Evolutionary conservation across 768 basidiomycete genomes (phyloP), one percentile per base, ranked within the genome.

Genomic region (Leccinellum luteum): DNA sequence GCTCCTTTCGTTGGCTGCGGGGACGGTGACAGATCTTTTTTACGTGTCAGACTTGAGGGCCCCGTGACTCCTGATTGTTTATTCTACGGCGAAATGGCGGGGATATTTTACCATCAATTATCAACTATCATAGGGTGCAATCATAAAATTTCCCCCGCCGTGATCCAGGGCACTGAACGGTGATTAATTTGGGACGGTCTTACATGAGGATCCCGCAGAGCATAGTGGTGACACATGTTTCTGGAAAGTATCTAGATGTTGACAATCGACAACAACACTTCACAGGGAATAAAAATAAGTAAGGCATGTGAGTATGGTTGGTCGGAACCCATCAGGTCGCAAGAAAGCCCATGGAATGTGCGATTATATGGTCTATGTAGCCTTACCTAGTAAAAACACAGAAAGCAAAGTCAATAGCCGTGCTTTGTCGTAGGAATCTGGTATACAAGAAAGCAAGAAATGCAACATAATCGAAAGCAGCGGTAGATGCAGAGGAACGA

Each of bases 401-500:
- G 64, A 71, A 61, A 69, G 68, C 66, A 74, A 61, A 68, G 75
- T 70, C 66, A 66, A 58, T 72, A 63, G 66, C 67, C 67, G 64
- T 77, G 64, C 51, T 60, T 62, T 60, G 74, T 67, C 67, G 69
- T 75, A 60, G 65, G 56, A 64, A 62, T 67, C 62, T 68, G 65
- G 67, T 68, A 72, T 69, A 74, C 64, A 69, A 69, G 64, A 73
- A 64, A 71, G 60, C 72, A 74, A 69, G 63, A 71, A 73, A 62
- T 62, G 65, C 66, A 57, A 55, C 57, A 64, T 51, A 53, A 71
- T 66, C 60, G 69, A 71, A 55, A 64, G 45, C 54, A 57, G 28
- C 15, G 57, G 59, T 60, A 57, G 58, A 63, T 44, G 57, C 35
- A 56, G 34, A 57, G 48, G 38, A 31, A 50, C 12, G n/a, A 48